phyloP scores from a whole-genome alignment of 2,329 filamentous ascomycete genomes.

The Apiospora sp. region DNA sequence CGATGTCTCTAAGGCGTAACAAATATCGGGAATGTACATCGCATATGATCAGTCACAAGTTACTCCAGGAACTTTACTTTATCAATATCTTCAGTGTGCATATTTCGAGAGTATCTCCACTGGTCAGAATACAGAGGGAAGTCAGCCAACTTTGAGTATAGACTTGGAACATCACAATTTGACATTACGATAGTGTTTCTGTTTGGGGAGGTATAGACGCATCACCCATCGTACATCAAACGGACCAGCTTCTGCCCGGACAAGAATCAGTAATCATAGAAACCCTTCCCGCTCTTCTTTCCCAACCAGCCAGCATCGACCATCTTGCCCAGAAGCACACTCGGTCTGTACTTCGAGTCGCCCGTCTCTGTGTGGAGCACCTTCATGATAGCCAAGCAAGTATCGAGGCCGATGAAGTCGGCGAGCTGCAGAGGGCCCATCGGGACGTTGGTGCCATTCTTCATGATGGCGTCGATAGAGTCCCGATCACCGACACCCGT shows the following conservation, averaged over 20 bases:
- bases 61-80: too few relatives aligned
- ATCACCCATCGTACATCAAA: background rate
- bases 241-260: background rate
- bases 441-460: slow-evolving; percentile 97
- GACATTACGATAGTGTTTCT: background rate
- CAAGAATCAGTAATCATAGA: slow-evolving; percentile 78
- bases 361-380: slow-evolving; percentile 91
- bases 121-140: background rate
- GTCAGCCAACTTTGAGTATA: background rate
- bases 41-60: background rate
- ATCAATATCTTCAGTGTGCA: background rate
- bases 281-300: slow-evolving; percentile 96
- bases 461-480: slow-evolving; percentile 98
- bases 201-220: background rate
- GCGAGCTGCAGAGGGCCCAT: slow-evolving; percentile 96
- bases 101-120: background rate
- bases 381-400: slow-evolving; percentile 96
- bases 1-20: too few relatives aligned
- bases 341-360: slow-evolving; percentile 94
- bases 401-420: slow-evolving; percentile 97
- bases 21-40: background rate
- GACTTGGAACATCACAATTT: background rate
- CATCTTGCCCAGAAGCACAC: slow-evolving; percentile 90
- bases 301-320: slow-evolving; percentile 97
- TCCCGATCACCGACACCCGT: slow-evolving; percentile 89